These are phyloP conservation scores for Cicer pinnatifidum DNA, from an alignment of 306 rosid species.

Conservation along the genomic window DNA sequence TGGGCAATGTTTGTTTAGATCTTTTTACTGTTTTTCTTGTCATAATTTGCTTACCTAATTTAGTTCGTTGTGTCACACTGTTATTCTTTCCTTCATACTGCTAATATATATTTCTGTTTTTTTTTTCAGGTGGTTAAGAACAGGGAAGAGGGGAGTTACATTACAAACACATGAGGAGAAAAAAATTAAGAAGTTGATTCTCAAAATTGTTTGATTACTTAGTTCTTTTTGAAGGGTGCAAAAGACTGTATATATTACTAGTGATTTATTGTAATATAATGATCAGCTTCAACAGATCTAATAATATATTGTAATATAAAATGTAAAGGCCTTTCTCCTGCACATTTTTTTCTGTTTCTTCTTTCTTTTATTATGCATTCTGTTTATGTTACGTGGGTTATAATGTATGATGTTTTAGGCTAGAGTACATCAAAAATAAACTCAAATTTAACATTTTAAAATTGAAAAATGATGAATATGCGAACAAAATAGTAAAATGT, in stretches of 20 bases:
- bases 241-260: slow-evolving; percentile 40
- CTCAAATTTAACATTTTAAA: too few relatives aligned
- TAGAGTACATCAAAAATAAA: too few relatives aligned
- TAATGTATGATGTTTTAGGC: not conserved
- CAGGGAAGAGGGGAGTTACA: slow-evolving; percentile 36
- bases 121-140: not conserved
- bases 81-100: not conserved
- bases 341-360: slow-evolving; percentile 1
- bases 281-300: slow-evolving; percentile 12
- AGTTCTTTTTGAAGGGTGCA: slow-evolving; percentile 34
- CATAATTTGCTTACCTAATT: not conserved
- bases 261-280: slow-evolving; percentile 25
- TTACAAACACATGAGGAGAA: slow-evolving; percentile 41
- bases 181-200: slow-evolving; percentile 4
- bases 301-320: slow-evolving; percentile 13
- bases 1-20: not conserved
- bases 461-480: too few relatives aligned
- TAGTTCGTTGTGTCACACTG: not conserved
- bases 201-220: slow-evolving; percentile 42
- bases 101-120: not conserved
- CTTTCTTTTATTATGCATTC: not conserved
- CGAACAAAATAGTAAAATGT: too few relatives aligned
- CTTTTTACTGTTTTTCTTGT: not conserved
- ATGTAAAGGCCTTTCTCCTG: slow-evolving; percentile 26
- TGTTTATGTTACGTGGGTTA: not conserved